A percentile compares a stretch with the other conserved stretches of the same genome.
Conservation (phyloP, 495 filamentous ascomycete species). For the Trichocladium antarcticum region DNA sequence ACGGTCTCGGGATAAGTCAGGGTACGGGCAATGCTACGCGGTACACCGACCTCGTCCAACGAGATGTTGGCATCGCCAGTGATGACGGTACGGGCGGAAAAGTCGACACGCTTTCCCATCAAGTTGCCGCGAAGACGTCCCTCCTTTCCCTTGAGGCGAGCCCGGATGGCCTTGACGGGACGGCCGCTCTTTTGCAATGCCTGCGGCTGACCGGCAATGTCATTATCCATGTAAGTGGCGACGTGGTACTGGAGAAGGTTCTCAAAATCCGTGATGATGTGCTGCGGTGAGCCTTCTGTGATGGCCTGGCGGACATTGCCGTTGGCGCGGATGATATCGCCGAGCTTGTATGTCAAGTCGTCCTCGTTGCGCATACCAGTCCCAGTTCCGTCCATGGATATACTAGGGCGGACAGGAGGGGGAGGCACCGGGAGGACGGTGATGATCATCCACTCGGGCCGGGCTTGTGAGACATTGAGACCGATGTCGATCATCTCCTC, state of each 20-base stretch:
- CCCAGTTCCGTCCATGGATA: slow-evolving; percentile 84
- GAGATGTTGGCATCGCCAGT: slow-evolving; percentile 95
- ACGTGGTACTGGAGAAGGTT: slow-evolving; percentile 93
- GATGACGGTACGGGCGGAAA: slow-evolving; percentile 98
- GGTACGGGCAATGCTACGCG: slow-evolving; percentile 73
- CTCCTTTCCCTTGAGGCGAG: slow-evolving; percentile 95
- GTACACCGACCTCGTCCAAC: slow-evolving; percentile 92
- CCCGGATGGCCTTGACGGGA: slow-evolving; percentile 91
- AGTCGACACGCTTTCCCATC: slow-evolving; percentile 99
- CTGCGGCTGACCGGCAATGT: slow-evolving; percentile 91
- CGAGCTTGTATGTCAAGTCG: slow-evolving; percentile 96
- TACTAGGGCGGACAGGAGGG: slow-evolving; percentile 88
- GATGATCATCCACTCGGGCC: slow-evolving; percentile 97
- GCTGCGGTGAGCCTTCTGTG: slow-evolving; percentile 76
- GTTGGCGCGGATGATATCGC: slow-evolving; percentile 96
- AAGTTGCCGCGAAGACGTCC: slow-evolving; percentile 93
- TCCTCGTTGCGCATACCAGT: slow-evolving; percentile 85
- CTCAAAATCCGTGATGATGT: slow-evolving; percentile 83
- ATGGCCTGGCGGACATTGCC: slow-evolving; percentile 82
- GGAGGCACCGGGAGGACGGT: slow-evolving; percentile 92
- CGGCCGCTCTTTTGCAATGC: slow-evolving; percentile 93
- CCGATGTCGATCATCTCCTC: slow-evolving; percentile 78
- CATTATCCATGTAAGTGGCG: slow-evolving; percentile 98
- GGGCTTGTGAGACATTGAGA: slow-evolving; percentile 81
- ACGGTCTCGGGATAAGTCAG: slow-evolving; percentile 96